Conservation (phyloP, 2,329 filamentous ascomycete genomes). For the Venturia aucupariae region DNA sequence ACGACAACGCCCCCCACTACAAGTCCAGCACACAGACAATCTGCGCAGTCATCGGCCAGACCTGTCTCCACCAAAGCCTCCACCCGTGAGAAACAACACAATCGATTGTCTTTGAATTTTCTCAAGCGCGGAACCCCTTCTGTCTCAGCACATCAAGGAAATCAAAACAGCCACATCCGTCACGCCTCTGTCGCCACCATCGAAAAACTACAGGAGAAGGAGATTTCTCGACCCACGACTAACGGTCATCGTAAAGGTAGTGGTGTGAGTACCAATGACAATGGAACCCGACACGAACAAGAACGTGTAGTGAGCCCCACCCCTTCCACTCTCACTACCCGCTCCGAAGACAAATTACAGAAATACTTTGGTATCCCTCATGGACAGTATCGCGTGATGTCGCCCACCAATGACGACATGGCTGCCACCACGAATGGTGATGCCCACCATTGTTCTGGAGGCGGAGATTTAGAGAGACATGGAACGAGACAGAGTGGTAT, state of each 20-base stretch:
- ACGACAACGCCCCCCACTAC: neutral
- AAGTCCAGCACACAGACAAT: neutral
- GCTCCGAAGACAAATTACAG: constrained; percentile 10
- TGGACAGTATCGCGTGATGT: neutral
- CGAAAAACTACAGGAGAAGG: constrained; percentile 22
- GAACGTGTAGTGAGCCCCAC: neutral
- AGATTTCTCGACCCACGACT: constrained; percentile 30
- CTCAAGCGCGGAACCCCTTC: neutral
- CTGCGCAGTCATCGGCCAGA: neutral
- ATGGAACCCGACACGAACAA: neutral
- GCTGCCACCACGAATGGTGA: neutral
- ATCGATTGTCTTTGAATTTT: constrained; percentile 1
- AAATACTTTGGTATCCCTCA: constrained; percentile 14
- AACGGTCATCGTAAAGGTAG: constrained; percentile 25
- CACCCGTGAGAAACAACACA: neutral
- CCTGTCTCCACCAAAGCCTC: neutral
- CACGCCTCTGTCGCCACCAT: neutral
- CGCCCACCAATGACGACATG: neutral
- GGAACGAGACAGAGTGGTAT: constrained; percentile 18
- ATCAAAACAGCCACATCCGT: neutral
- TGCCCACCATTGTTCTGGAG: neutral
- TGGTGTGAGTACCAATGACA: constrained; percentile 5
- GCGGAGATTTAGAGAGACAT: neutral
- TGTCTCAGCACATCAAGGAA: neutral
- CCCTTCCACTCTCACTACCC: neutral